These are phyloP conservation scores for Ustilago cynodontis DNA, from an alignment of 1,284 basidiomycete species.

Conservation along the genomic window DNA sequence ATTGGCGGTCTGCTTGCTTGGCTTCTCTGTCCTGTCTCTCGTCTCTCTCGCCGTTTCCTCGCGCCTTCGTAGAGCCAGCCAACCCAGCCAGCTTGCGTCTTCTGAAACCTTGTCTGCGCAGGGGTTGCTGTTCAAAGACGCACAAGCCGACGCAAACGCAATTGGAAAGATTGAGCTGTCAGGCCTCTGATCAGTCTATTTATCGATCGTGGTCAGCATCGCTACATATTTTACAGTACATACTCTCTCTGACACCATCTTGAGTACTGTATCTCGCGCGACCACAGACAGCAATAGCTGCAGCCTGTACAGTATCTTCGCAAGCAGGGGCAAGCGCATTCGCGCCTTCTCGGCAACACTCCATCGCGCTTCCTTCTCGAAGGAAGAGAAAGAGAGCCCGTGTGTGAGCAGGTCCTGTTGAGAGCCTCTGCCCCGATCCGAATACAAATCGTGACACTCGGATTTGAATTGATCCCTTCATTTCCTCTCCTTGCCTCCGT, in stretches of 20 bases:
- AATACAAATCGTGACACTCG: neutral
- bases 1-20: too few species aligned
- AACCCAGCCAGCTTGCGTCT: neutral
- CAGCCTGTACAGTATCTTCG: too few species aligned
- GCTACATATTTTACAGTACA: neutral
- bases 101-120: conserved; percentile 7
- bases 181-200: conserved; percentile 1
- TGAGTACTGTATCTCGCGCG: conserved; percentile 2
- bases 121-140: neutral
- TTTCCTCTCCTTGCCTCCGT: conserved; percentile 5
- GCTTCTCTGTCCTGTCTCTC: too few species aligned
- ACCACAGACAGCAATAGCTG: conserved; percentile 1
- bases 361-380: neutral
- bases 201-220: conserved; percentile 2
- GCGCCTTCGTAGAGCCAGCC: neutral
- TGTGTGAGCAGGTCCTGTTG: neutral
- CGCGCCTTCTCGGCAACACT: conserved; percentile 4
- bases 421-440: neutral
- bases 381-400: too few species aligned
- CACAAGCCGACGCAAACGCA: conserved; percentile 8
- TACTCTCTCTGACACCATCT: neutral
- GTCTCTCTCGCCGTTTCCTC: neutral
- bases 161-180: neutral
- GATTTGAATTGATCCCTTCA: conserved; percentile 1
- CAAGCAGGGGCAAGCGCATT: neutral